Evolutionary conservation across 2,329 filamentous ascomycete genomes (phyloP), one percentile per base, ranked within the genome.

Genomic region (Cladosporium sp.): DNA sequence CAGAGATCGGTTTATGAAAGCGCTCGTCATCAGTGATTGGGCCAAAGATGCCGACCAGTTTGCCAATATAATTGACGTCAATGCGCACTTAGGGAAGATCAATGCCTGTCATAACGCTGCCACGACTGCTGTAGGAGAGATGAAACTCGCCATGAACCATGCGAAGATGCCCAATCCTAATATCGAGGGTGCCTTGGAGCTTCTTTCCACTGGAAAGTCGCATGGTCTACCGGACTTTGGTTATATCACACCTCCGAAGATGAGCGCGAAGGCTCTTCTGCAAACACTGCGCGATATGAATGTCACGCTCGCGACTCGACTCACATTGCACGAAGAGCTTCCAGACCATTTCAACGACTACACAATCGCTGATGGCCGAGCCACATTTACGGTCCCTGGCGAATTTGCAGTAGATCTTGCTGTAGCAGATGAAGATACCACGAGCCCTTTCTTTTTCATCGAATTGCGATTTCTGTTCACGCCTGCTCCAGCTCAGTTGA

Each of bases 401-500:
- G 94, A 98, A 76, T 97, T 97, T 72, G 94, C 98, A 76, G 87
- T 98, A 23, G 95, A 98, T 75, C 85, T 99, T 61, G 93, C 93
- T 0, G 91, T 98, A 68, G 92, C 91, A 21, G 90, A 93, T 71
- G 93, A 98, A 74, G 90, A 95, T 69, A 86, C 89, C 21, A 83
- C 88, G 35, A 90, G 91, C 63, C 93, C 96, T 72, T 96, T 96
- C 75, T 97, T 91, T 84, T 97, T 98, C 75, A 91, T 98, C 68
- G 93, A 98, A 76, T 88, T 98, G 72, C 88, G 93, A 66, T 93
- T 96, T 71, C 81, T 88, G 16, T 99, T 96, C 76, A 84, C 82
- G 10, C 94, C 94, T 8, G 81, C 84, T 0, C 84, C 90, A 0
- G 78, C 71, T 5, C 72, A 96, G 8, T 83, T 89, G 0, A 78